Conservation (phyloP, 768 basidiomycete genomes). For the Tulasnella sp. region DNA sequence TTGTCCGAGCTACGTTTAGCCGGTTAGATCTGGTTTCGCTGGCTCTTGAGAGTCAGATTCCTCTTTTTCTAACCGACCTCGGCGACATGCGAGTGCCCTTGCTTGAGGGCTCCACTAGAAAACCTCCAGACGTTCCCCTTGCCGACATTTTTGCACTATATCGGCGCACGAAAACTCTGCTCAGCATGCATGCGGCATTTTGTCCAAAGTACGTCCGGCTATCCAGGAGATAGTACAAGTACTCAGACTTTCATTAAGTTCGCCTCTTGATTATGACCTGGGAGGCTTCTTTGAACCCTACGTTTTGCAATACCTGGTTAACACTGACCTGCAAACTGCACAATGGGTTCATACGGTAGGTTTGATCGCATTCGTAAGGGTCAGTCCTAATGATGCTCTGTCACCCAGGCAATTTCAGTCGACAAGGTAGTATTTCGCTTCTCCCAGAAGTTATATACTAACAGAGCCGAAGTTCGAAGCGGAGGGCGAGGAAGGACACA, state of each 20-base stretch:
- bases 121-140: constrained; percentile 84
- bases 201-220: constrained; percentile 64
- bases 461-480: constrained; percentile 63
- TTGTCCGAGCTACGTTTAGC: not conserved
- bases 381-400: not conserved
- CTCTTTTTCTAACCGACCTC: constrained; percentile 67
- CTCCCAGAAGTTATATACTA: not conserved
- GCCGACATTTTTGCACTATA: constrained; percentile 90
- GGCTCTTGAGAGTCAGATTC: constrained; percentile 69
- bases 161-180: constrained; percentile 69
- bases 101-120: constrained; percentile 82
- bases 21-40: constrained; percentile 78
- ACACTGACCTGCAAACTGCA: constrained; percentile 84
- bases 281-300: constrained; percentile 83
- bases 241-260: constrained; percentile 17
- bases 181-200: constrained; percentile 81
- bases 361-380: constrained; percentile 35
- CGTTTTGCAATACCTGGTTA: constrained; percentile 82
- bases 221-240: constrained; percentile 40
- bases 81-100: constrained; percentile 71
- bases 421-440: constrained; percentile 63
- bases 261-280: constrained; percentile 63
- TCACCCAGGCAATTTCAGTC: constrained; percentile 72
- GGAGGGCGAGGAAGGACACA: constrained; percentile 78
- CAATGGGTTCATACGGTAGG: constrained; percentile 93